Evolutionary conservation across 805 yeast genomes (phyloP).

Genomic region (Candida fluviatilis): DNA sequence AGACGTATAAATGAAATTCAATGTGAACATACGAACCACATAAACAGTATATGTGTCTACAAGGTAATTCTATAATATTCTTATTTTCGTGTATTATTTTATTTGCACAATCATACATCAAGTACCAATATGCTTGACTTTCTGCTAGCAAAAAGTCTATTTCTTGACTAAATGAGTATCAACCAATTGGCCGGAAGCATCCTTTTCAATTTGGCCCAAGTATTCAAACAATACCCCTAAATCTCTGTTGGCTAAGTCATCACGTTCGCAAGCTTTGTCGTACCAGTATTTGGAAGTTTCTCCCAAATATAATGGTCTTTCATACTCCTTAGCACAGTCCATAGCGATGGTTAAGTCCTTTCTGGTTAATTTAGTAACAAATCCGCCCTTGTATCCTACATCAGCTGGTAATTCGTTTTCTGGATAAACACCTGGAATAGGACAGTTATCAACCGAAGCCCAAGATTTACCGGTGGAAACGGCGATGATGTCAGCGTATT

Average conservation of each 20-base stretch:
- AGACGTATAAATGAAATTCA: background rate
- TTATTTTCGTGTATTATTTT: too few species aligned
- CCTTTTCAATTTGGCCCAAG: conserved; percentile 32
- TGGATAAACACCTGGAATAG: conserved; percentile 44
- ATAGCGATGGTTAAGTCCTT: conserved; percentile 43
- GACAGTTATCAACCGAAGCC: conserved; percentile 53
- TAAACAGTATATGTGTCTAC: background rate
- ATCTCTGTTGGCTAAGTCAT: conserved; percentile 36
- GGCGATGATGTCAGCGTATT: conserved; percentile 46
- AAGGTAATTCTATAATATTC: too few species aligned
- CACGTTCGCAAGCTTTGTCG: conserved; percentile 39
- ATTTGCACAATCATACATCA: background rate
- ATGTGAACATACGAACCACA: too few species aligned
- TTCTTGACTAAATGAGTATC: conserved; percentile 17
- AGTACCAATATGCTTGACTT: background rate
- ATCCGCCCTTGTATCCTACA: conserved; percentile 44
- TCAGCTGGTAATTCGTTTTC: conserved; percentile 42
- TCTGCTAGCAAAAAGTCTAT: background rate
- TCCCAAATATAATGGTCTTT: conserved; percentile 35
- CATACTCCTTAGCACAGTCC: conserved; percentile 27
- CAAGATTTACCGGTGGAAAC: conserved; percentile 52
- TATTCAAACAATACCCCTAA: conserved; percentile 41
- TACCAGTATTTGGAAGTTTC: conserved; percentile 38
- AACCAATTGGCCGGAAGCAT: conserved; percentile 7
- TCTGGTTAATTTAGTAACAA: conserved; percentile 43